Conservation (phyloP, 768 basidiomycete genomes). For the Tylopilus vinaceipallidus region DNA sequence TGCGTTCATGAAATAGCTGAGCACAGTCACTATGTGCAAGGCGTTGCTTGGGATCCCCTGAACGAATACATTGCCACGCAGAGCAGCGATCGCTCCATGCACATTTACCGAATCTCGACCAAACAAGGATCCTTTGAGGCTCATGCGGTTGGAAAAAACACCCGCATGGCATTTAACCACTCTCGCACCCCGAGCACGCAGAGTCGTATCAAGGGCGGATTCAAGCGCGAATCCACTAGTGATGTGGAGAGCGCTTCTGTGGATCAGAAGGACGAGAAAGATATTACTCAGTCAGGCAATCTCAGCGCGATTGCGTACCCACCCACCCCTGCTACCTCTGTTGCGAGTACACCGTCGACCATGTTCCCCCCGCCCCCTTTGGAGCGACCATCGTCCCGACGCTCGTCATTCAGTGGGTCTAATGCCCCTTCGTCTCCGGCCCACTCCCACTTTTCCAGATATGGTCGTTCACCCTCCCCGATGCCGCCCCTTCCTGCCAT, state of each 20-base stretch:
- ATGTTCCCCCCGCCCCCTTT: constrained; percentile 46
- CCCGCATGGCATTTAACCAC: constrained; percentile 65
- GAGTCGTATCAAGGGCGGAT: constrained; percentile 52
- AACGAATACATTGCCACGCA: constrained; percentile 98
- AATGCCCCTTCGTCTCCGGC: constrained; percentile 75
- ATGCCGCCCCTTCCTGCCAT: constrained; percentile 95
- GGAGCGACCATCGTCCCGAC: constrained; percentile 60
- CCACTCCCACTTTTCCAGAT: constrained; percentile 54
- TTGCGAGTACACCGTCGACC: constrained; percentile 62
- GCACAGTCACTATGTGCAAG: constrained; percentile 96
- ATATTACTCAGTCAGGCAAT: constrained; percentile 26
- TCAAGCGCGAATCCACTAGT: constrained; percentile 73
- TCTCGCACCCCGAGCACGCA: constrained; percentile 67
- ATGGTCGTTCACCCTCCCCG: constrained; percentile 82
- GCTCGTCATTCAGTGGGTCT: constrained; percentile 72
- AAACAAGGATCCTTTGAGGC: constrained; percentile 84
- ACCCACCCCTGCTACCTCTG: constrained; percentile 66
- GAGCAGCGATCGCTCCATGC: constrained; percentile 94
- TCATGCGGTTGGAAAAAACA: constrained; percentile 88
- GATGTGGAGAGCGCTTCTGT: constrained; percentile 69
- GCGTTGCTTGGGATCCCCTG: constrained; percentile 97
- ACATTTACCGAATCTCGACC: constrained; percentile 82
- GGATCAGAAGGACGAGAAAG: constrained; percentile 50
- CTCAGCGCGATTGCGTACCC: constrained; percentile 37
- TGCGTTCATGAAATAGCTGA: constrained; percentile 89